These are phyloP conservation scores for Trametes coccinea DNA, from an alignment of 768 basidiomycete species.

Conservation along the genomic window DNA sequence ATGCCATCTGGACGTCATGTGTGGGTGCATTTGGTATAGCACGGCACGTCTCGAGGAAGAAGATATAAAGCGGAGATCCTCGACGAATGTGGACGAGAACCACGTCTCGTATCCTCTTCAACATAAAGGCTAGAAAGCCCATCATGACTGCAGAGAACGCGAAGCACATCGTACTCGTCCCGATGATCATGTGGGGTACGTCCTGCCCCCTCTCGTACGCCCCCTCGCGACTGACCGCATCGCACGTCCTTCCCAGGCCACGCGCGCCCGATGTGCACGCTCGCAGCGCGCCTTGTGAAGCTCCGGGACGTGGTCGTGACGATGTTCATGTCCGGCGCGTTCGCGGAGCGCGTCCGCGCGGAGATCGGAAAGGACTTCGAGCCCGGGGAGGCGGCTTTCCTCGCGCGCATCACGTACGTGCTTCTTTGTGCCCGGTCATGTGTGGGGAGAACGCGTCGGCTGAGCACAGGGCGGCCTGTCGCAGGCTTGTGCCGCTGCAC, in stretches of 20 bases:
- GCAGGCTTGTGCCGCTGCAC: background rate
- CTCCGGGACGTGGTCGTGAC: background rate
- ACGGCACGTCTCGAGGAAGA: too few species aligned
- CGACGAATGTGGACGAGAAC: too few species aligned
- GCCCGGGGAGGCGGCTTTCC: background rate
- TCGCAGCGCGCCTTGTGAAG: background rate
- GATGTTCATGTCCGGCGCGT: background rate
- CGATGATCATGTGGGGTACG: background rate
- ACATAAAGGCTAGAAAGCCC: too few species aligned
- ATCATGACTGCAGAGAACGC: too few species aligned
- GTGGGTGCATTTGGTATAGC: too few species aligned
- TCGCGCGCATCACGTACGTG: background rate
- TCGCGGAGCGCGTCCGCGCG: background rate
- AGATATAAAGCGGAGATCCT: too few species aligned
- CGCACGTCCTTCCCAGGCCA: background rate
- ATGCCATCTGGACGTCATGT: too few species aligned
- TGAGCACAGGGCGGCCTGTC: too few species aligned
- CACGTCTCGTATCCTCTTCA: too few species aligned
- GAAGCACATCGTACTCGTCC: background rate
- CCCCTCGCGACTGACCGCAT: background rate
- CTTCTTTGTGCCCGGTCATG: too few species aligned
- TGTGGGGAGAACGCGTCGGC: too few species aligned
- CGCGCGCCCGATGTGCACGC: background rate
- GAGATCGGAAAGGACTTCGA: background rate
- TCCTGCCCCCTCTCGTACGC: background rate